phyloP scores from a whole-genome alignment of 2,329 filamentous ascomycete species.

The Monosporascus sp. region DNA sequence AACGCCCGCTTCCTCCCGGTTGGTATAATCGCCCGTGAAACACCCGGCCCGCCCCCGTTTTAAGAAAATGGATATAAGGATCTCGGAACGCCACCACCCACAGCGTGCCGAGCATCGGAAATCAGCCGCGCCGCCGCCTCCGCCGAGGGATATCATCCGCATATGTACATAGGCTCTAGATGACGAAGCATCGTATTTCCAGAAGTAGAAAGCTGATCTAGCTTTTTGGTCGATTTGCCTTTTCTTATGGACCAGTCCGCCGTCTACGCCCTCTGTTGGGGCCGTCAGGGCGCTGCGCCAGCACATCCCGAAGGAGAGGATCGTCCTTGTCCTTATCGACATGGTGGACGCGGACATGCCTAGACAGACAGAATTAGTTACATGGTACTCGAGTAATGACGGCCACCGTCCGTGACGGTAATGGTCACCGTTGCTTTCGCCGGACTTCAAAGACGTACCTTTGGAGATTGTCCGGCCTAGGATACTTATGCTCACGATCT shows the following conservation, averaged over 20 bases:
- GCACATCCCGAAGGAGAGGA: conserved; percentile 70
- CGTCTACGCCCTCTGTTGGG: conserved; percentile 74
- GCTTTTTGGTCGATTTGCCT: conserved; percentile 7
- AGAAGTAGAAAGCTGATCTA: conserved; percentile 10
- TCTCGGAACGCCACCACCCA: not conserved
- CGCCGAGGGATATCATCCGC: conserved; percentile 1
- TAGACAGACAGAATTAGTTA: conserved; percentile 28
- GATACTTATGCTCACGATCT: conserved; percentile 89
- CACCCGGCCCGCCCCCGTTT: not conserved
- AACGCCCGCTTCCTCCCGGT: not conserved
- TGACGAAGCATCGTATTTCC: conserved; percentile 12
- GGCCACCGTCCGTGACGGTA: not conserved
- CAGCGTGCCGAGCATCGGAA: not conserved
- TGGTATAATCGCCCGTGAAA: not conserved
- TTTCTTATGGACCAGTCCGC: conserved; percentile 42
- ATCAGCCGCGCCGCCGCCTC: not conserved
- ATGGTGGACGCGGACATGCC: conserved; percentile 91
- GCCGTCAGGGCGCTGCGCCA: conserved; percentile 80
- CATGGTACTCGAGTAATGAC: not conserved
- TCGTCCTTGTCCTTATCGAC: conserved; percentile 87
- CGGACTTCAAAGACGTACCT: conserved; percentile 51
- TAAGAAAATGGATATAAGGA: not conserved
- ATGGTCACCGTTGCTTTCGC: not conserved
- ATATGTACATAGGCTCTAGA: conserved; percentile 21
- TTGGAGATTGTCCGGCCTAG: conserved; percentile 91